Evolutionary conservation across 352 stramenopile species (phyloP), one percentile per base, ranked within the genome.

Genomic region (Phytophthora syringae): DNA sequence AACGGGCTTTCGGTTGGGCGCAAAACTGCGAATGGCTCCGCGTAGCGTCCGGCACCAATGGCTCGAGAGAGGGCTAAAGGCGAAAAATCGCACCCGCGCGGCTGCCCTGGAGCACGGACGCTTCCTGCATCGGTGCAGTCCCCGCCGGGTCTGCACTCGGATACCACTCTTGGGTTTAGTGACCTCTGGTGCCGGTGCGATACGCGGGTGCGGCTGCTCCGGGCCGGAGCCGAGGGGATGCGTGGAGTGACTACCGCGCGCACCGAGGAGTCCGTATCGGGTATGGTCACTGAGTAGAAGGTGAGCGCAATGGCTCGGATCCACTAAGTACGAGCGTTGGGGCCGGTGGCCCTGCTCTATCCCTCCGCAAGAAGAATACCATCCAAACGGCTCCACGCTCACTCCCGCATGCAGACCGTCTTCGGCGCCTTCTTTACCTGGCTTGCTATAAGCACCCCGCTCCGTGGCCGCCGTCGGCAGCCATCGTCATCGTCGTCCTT

Each of bases 1-100:
- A 42, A 13, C 24, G 52, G 51, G 50, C 25, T 45, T 52, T 64
- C 43, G 40, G 37, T 24, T 57, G 55, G 60, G 52, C n/a, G 70
- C 65, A 75, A 64, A 75, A 73, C 59, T 48, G 52, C 60, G 70
- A 78, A 75, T 78, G 70, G 37, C 43, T 62, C 55, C n/a, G 15
- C 36, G 24, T 40, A 42, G 36, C 37, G 28, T 21, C 16, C 37
- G 34, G 22, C 30, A 50, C 44, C 44, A 55, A 27, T 62, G 54
- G 16, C 36, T 18, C 15, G 16, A 20, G 36, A 42, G 22, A 22
- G 18, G 42, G 39, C 42, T 43, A 28, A 20, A 36, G 18, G 54
- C 56, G 56, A 64, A 58, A n/a, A n/a, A n/a, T n/a, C n/a, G n/a
- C n/a, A n/a, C n/a, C 34, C 15, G 30, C 56, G 56, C 56, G 57